Conservation (phyloP, 805 yeast species). For the Cyberlindnera meyerae region DNA sequence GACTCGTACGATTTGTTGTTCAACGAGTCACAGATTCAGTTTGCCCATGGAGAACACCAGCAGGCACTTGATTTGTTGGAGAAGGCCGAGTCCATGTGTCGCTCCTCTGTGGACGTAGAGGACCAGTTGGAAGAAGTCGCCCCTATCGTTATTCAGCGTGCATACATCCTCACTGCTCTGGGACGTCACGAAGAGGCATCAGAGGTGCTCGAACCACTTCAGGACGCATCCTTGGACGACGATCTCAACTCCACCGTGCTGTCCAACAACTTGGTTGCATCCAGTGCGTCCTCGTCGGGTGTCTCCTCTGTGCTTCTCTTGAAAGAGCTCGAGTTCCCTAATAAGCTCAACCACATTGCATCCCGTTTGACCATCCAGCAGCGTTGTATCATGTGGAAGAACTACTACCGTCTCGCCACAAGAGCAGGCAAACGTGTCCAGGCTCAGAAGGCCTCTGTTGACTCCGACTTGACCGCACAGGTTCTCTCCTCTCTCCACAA, state of each 20-base stretch:
- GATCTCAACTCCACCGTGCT: constrained; percentile 28
- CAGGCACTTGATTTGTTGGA: constrained; percentile 40
- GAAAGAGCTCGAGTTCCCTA: constrained; percentile 31
- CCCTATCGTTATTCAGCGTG: constrained; percentile 57
- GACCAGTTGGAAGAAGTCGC: constrained; percentile 44
- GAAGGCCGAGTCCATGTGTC: constrained; percentile 39
- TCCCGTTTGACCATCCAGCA: constrained; percentile 24
- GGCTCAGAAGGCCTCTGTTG: neutral
- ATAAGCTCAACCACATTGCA: constrained; percentile 14
- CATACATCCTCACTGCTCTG: constrained; percentile 46
- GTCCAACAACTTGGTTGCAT: constrained; percentile 27
- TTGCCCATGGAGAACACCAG: constrained; percentile 38
- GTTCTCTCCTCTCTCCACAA: constrained; percentile 14
- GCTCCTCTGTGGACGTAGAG: constrained; percentile 32
- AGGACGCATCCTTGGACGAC: constrained; percentile 20
- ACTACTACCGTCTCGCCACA: constrained; percentile 19
- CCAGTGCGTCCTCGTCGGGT: constrained; percentile 5
- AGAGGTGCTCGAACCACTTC: constrained; percentile 32
- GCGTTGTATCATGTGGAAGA: constrained; percentile 16
- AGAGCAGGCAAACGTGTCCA: constrained; percentile 17
- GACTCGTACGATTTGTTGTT: constrained; percentile 57
- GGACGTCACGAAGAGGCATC: constrained; percentile 35
- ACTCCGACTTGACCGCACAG: constrained; percentile 13
- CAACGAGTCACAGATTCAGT: constrained; percentile 55
- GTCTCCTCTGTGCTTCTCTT: constrained; percentile 22